Evolutionary conservation across 257 asterid species (phyloP).

Genomic region (Solanum etuberosum): DNA sequence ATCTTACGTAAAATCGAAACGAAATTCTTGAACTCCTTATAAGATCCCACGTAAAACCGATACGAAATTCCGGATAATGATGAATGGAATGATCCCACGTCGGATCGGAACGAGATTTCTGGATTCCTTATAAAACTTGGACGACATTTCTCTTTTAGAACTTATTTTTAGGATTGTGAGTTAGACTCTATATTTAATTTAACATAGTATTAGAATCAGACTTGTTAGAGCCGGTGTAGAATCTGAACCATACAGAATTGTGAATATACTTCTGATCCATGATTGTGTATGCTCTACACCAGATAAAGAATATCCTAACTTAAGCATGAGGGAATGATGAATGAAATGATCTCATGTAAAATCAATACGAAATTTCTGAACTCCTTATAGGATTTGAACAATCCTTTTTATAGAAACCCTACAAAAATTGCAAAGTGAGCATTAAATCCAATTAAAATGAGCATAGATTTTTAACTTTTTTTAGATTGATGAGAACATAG

Average conservation of each 20-base stretch:
- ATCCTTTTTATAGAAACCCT: rapidly evolving
- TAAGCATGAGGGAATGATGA: neutral
- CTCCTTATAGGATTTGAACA: neutral
- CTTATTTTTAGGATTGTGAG: neutral
- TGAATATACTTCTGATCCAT: neutral
- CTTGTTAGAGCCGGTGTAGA: too few relatives aligned
- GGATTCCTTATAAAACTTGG: neutral
- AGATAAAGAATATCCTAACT: too few relatives aligned
- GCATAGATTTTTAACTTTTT: neutral
- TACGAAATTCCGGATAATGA: neutral
- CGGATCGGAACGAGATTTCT: neutral
- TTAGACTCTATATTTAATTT: neutral
- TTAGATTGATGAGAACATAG: neutral
- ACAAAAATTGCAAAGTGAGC: neutral
- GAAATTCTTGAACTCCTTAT: too few relatives aligned
- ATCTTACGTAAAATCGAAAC: neutral
- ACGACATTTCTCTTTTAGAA: too few relatives aligned
- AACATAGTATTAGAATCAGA: too few relatives aligned
- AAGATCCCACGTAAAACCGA: neutral
- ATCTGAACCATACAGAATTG: too few relatives aligned
- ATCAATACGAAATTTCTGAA: too few relatives aligned
- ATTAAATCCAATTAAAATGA: neutral
- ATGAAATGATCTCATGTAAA: too few relatives aligned
- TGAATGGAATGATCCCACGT: neutral
- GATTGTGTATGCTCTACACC: too few relatives aligned